Percentiles rank a stretch among this genome's conserved stretches.
phyloP scores from a whole-genome alignment of 2,329 filamentous ascomycete species.

The Fusarium guadeloupense region DNA sequence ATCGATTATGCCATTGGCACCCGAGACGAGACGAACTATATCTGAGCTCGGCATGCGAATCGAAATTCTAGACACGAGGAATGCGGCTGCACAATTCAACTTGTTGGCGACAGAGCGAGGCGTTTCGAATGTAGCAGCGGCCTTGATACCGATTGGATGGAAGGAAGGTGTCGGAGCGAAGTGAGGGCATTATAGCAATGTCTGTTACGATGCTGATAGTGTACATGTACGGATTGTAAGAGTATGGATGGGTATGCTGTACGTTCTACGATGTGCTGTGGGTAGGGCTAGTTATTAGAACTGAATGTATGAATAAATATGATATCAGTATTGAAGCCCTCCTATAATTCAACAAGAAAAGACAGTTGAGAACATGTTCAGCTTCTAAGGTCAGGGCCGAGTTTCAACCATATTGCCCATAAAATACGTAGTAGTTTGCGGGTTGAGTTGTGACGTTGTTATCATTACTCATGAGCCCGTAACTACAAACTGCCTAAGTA shows the following conservation, averaged over 20 bases:
- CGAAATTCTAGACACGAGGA: slow-evolving; percentile 90
- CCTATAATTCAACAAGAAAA: no score
- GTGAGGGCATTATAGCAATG: slow-evolving; percentile 1
- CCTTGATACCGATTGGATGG: slow-evolving; percentile 88
- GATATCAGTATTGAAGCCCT: background rate
- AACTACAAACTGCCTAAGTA: no score
- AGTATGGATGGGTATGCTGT: background rate
- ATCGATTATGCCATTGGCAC: slow-evolving; percentile 78
- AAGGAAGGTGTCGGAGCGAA: slow-evolving; percentile 64
- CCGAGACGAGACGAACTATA: slow-evolving; percentile 75
- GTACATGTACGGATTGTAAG: slow-evolving; percentile 14
- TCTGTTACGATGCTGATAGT: background rate
- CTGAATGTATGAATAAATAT: background rate
- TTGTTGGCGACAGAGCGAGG: slow-evolving; percentile 93
- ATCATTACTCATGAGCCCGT: no score
- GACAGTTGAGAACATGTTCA: no score
- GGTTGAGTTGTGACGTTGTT: no score
- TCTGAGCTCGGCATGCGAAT: slow-evolving; percentile 83
- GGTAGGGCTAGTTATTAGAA: background rate
- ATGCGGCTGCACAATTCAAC: slow-evolving; percentile 95
- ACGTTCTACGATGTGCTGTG: background rate
- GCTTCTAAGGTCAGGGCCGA: no score
- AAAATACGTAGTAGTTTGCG: no score
- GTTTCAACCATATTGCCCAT: no score
- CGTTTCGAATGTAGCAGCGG: slow-evolving; percentile 84